Conservation (phyloP, 2,329 filamentous ascomycete species). For the Colletotrichum paranaense region DNA sequence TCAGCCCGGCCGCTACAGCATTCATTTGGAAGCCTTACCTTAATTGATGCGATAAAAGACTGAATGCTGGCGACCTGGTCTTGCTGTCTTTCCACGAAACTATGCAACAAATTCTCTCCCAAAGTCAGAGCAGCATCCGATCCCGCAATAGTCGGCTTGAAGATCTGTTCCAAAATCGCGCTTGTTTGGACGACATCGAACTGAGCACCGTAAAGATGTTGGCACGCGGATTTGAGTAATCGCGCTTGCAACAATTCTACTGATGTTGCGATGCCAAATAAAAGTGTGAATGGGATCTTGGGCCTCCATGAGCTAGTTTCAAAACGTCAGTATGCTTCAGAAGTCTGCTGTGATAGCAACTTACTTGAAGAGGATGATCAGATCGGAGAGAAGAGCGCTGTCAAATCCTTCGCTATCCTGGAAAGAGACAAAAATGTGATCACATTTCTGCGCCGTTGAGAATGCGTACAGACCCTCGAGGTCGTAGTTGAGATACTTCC, state of each 20-base stretch:
- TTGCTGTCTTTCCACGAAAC: constrained; percentile 76
- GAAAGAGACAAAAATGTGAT: constrained; percentile 77
- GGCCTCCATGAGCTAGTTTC: constrained; percentile 70
- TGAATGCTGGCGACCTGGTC: constrained; percentile 83
- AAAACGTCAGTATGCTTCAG: not conserved
- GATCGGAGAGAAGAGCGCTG: constrained; percentile 75
- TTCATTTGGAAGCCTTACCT: constrained; percentile 56
- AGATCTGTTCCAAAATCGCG: constrained; percentile 78
- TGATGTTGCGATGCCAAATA: constrained; percentile 86
- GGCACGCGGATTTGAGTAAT: constrained; percentile 75
- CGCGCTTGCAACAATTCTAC: constrained; percentile 83
- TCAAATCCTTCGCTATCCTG: constrained; percentile 89
- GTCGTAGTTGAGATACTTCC: constrained; percentile 81
- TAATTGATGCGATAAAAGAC: constrained; percentile 76
- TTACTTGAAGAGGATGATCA: constrained; percentile 76
- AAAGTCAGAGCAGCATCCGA: constrained; percentile 68
- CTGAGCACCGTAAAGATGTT: constrained; percentile 74
- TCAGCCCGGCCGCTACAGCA: constrained; percentile 22
- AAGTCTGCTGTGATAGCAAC: constrained; percentile 37
- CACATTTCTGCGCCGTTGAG: constrained; percentile 62
- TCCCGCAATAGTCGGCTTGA: constrained; percentile 72
- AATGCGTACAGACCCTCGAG: constrained; percentile 76
- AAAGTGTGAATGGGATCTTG: constrained; percentile 79
- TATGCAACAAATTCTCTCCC: constrained; percentile 71
- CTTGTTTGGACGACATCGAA: constrained; percentile 83